Evolutionary conservation across 169 alveolate genomes (phyloP), one percentile per base, ranked within the genome.

Genomic region (Plasmodium vinckei): DNA sequence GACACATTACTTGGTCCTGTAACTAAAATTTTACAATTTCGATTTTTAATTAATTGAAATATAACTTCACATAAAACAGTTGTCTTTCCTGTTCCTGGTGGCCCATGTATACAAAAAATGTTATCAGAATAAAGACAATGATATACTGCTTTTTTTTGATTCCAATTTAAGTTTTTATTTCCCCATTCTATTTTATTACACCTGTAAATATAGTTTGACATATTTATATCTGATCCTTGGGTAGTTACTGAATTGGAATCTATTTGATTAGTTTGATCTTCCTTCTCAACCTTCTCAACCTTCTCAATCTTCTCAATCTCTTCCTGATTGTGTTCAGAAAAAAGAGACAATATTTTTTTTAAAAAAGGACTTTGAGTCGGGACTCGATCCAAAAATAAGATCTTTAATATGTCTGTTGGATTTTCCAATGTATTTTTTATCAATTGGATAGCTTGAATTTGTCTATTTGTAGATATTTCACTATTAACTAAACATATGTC

Each of bases 61-160:
- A 87, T 72, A 12, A 87, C 5, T 61, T 72, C 92, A 51, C 86
- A 72, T 60, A 87, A 57, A 2, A 69, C 86, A 0, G 87, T 87
- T 25, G 92, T 87, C 23, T 87, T 87, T 0, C 92, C 92, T n/a
- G 92, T 87, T 0, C 92, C 92, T 12, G 92, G 92, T 0, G 92
- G 92, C 0, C 92, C 92, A 33, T 75, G 89, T 9, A 87, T 54
- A 42, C 87, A 87, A 63, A 69, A 67, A 13, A 87, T 68, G 21
- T 72, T 82, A 44, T 87, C 72, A 9, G 92, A 87, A 25, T 57
- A 72, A 1, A 87, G 33, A 69, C 88, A 72, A 33, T 12, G 17
- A 21, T 87, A 72, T n/a, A 87, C 87, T 1, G 92, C 92, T 17
- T 87, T 73, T 27, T 87, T 87, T 42, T 87, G 92, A 21, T 15